Evolutionary conservation across 768 basidiomycete genomes (phyloP).

Genomic region (Coprinopsis marcescibilis): DNA sequence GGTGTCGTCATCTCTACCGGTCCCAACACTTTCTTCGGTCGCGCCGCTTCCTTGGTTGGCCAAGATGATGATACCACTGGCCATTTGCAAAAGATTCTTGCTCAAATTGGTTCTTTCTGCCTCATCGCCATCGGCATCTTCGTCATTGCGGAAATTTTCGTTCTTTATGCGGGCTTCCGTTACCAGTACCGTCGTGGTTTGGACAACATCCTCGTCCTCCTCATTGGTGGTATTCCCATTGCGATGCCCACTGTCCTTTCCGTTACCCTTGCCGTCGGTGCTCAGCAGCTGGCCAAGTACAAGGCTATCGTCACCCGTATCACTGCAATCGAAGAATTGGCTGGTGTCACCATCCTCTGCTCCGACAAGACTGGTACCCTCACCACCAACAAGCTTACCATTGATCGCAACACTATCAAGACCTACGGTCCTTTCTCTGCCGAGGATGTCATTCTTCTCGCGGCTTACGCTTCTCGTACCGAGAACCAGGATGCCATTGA

Average conservation of each 20-base stretch:
- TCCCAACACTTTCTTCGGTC: slow-evolving; percentile 98
- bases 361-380: slow-evolving; percentile 99
- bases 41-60: slow-evolving; percentile 94
- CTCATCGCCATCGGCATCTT: slow-evolving; percentile 94
- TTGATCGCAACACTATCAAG: slow-evolving; percentile 86
- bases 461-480: slow-evolving; percentile 94
- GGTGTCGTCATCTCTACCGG: slow-evolving; percentile 98
- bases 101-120: slow-evolving; percentile 97
- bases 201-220: slow-evolving; percentile 94
- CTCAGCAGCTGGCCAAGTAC: slow-evolving; percentile 98
- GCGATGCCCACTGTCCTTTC: slow-evolving; percentile 99
- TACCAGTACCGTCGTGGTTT: slow-evolving; percentile 92
- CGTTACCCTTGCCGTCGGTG: slow-evolving; percentile 97
- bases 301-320: slow-evolving; percentile 99
- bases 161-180: slow-evolving; percentile 88
- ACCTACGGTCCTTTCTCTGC: slow-evolving; percentile 85
- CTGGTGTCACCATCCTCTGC: slow-evolving; percentile 97
- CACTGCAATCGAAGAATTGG: slow-evolving; percentile 97
- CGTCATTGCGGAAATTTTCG: slow-evolving; percentile 89
- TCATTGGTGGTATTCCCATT: slow-evolving; percentile 99
- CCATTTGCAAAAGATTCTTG: slow-evolving; percentile 97
- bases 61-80: slow-evolving; percentile 97
- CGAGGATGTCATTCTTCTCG: slow-evolving; percentile 88
- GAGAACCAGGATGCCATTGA: slow-evolving; percentile 99
- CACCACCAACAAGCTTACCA: slow-evolving; percentile 99